A percentile compares a stretch with the other conserved stretches of the same genome.
Conservation (phyloP, 2,329 filamentous ascomycete genomes). For the Epichloe bromicola region DNA sequence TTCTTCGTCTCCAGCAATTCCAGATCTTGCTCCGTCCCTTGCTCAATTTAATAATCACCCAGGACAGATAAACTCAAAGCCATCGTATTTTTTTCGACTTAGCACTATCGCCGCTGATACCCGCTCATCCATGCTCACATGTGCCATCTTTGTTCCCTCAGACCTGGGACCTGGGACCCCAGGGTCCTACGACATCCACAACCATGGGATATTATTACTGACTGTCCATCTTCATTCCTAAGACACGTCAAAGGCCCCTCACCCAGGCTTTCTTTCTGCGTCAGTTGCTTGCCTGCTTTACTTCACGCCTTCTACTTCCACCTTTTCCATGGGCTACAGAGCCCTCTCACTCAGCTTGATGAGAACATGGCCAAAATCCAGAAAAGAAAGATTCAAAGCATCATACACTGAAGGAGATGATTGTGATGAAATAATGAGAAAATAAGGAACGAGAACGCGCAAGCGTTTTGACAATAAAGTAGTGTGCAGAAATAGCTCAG, state of each 20-base stretch:
- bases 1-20: too few relatives aligned
- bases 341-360: not conserved
- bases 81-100: not conserved
- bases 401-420: conserved; percentile 18
- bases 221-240: not conserved
- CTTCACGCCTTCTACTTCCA: not conserved
- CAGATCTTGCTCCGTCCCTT: conserved; percentile 11
- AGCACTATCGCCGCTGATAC: not conserved
- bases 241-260: not conserved
- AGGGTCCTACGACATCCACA: not conserved
- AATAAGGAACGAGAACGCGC: conserved; percentile 14
- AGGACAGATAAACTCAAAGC: not conserved
- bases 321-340: not conserved
- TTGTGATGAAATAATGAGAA: conserved; percentile 11
- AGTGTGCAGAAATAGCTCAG: not conserved
- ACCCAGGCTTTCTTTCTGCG: not conserved
- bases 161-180: not conserved
- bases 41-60: not conserved
- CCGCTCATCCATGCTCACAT: not conserved
- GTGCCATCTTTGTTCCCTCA: not conserved
- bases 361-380: not conserved
- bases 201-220: not conserved
- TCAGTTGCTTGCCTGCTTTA: not conserved
- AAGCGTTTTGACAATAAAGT: not conserved
- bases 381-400: conserved; percentile 12